phyloP scores from a whole-genome alignment of 2,329 filamentous ascomycete species.

The Fusarium pilosicola region DNA sequence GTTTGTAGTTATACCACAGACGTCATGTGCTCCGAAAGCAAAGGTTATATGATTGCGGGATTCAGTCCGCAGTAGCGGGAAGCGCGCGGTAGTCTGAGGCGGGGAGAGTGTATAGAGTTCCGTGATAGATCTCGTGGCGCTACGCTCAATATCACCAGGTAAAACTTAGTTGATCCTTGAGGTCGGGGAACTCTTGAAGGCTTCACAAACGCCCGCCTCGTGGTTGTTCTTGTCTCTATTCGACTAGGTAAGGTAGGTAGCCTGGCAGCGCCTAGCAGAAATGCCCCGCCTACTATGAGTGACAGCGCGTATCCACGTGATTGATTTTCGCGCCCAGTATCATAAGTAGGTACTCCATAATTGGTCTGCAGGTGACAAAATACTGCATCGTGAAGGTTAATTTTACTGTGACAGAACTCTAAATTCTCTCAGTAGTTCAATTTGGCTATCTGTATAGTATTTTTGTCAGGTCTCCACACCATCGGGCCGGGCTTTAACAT shows the following conservation, averaged over 20 bases:
- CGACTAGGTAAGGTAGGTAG: neutral
- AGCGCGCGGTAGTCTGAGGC: conserved; percentile 14
- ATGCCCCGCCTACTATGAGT: conserved; percentile 17
- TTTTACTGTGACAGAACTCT: neutral
- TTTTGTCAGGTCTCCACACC: neutral
- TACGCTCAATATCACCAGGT: conserved; percentile 9
- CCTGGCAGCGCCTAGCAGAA: neutral
- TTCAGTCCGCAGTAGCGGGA: conserved; percentile 3
- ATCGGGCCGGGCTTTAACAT: neutral
- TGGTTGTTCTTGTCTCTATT: conserved; percentile 3
- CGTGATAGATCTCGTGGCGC: conserved; percentile 20
- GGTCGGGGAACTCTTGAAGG: conserved; percentile 15
- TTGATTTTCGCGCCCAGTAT: neutral
- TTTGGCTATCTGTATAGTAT: neutral
- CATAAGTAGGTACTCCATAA: neutral
- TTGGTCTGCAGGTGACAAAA: conserved; percentile 8
- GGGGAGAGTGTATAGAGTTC: neutral
- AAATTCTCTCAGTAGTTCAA: neutral
- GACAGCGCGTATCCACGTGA: conserved; percentile 45
- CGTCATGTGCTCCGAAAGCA: conserved; percentile 14
- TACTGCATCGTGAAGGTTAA: neutral
- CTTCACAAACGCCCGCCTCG: conserved; percentile 33
- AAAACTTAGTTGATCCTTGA: conserved; percentile 8
- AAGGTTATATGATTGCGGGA: neutral
- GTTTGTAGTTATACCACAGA: conserved; percentile 9